Conservation (phyloP, 352 stramenopile species). For the Thalassiosira hispida region DNA sequence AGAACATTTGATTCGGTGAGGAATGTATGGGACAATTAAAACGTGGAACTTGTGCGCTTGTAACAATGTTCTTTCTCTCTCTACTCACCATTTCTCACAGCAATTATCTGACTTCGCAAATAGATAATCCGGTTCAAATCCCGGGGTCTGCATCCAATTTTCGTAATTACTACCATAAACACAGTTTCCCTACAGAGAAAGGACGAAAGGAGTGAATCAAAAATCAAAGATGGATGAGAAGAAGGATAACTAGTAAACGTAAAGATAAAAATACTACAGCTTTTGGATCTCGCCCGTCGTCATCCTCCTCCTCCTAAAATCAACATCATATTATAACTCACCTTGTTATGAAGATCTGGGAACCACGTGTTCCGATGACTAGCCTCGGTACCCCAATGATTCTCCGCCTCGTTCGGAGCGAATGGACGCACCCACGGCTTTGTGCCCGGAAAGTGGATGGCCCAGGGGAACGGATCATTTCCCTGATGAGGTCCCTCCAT, state of each 20-base stretch:
- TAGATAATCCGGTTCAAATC: conserved; percentile 13
- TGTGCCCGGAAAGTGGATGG: conserved; percentile 20
- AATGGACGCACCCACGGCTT: neutral
- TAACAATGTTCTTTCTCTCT: too few relatives aligned
- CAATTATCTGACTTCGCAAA: conserved; percentile 3
- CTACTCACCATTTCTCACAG: conserved; percentile 25
- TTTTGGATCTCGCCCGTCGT: too few relatives aligned
- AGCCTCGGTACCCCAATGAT: conserved; percentile 18
- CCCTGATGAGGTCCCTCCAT: conserved; percentile 13
- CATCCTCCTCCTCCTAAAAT: neutral
- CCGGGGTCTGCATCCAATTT: neutral
- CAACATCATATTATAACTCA: neutral
- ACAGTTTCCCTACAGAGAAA: too few relatives aligned
- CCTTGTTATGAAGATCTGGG: conserved; percentile 14
- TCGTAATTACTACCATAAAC: conserved; percentile 11
- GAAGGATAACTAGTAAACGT: too few relatives aligned
- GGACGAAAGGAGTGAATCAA: neutral
- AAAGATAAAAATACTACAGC: too few relatives aligned
- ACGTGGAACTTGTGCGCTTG: too few relatives aligned
- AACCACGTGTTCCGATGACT: conserved; percentile 1
- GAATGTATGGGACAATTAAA: neutral
- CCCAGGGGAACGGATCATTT: conserved; percentile 29
- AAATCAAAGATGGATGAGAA: too few relatives aligned
- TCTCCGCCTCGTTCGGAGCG: neutral
- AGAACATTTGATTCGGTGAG: too few relatives aligned